phyloP scores from a whole-genome alignment of 2,329 filamentous ascomycete genomes.

The Penicillium paneum region DNA sequence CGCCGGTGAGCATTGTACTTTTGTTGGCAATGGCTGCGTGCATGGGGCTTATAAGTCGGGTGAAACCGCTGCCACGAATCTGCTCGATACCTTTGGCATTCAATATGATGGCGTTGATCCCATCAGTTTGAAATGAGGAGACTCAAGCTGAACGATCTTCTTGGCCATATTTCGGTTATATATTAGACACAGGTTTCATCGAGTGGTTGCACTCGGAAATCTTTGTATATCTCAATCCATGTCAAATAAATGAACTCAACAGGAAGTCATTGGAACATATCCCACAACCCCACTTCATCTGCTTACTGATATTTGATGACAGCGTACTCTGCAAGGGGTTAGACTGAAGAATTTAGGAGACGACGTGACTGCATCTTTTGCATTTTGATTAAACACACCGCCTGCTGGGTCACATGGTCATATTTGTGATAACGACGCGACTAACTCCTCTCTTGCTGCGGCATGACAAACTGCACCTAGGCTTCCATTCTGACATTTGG shows the following conservation, averaged over 20 bases:
- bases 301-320: neutral
- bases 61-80: conserved; percentile 42
- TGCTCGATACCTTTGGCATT: conserved; percentile 38
- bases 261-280: neutral
- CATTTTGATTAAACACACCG: no score
- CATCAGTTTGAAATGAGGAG: neutral
- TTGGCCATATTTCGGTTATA: neutral
- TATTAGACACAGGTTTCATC: neutral
- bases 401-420: no score
- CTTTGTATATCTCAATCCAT: neutral
- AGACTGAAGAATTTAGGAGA: no score
- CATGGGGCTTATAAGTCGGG: conserved; percentile 47
- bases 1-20: conserved; percentile 42
- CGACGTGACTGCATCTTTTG: no score
- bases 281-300: no score
- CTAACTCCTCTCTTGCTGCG: no score
- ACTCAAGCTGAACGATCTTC: conserved; percentile 25
- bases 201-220: neutral
- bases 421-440: no score
- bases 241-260: neutral
- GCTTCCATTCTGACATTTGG: no score
- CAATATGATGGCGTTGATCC: conserved; percentile 5
- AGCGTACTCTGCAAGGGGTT: no score
- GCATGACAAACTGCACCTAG: no score
- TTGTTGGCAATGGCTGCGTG: conserved; percentile 44